These are phyloP conservation scores for Cladosporium velox DNA, from an alignment of 2,329 filamentous ascomycete genomes.

Conservation along the genomic window DNA sequence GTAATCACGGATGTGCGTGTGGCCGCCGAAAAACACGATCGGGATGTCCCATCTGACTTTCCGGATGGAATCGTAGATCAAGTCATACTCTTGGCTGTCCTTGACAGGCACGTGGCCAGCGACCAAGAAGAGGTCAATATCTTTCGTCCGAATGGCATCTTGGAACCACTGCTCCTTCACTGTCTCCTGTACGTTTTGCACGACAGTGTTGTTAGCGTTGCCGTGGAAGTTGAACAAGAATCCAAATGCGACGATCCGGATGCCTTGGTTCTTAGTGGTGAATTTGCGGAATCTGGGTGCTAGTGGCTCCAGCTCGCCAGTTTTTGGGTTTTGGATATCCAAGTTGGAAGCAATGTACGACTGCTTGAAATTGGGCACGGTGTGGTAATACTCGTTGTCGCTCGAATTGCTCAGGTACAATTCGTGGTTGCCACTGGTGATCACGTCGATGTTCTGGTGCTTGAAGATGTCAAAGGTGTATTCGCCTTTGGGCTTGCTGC, in stretches of 20 bases:
- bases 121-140: slow-evolving; percentile 84
- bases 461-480: slow-evolving; percentile 87
- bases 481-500: slow-evolving; percentile 80
- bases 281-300: slow-evolving; percentile 85
- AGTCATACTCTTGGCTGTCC: slow-evolving; percentile 71
- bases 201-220: slow-evolving; percentile 87
- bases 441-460: slow-evolving; percentile 78
- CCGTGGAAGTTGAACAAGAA: slow-evolving; percentile 93
- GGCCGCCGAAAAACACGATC: slow-evolving; percentile 89
- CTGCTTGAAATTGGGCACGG: slow-evolving; percentile 77
- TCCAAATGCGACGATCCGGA: slow-evolving; percentile 83
- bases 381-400: slow-evolving; percentile 73
- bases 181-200: slow-evolving; percentile 76
- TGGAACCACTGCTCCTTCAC: slow-evolving; percentile 88
- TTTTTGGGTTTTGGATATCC: slow-evolving; percentile 76
- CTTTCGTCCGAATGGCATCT: slow-evolving; percentile 72
- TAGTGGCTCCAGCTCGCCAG: slow-evolving; percentile 71
- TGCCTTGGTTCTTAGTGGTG: slow-evolving; percentile 83
- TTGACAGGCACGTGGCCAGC: slow-evolving; percentile 81
- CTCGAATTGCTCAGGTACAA: slow-evolving; percentile 81
- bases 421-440: slow-evolving; percentile 93
- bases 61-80: slow-evolving; percentile 77
- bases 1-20: slow-evolving; percentile 86
- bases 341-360: slow-evolving; percentile 90
- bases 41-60: slow-evolving; percentile 75